Base-by-base conservation (phyloP, 1,284 basidiomycete genomes). In the Tylopilus orsonianus region DNA sequence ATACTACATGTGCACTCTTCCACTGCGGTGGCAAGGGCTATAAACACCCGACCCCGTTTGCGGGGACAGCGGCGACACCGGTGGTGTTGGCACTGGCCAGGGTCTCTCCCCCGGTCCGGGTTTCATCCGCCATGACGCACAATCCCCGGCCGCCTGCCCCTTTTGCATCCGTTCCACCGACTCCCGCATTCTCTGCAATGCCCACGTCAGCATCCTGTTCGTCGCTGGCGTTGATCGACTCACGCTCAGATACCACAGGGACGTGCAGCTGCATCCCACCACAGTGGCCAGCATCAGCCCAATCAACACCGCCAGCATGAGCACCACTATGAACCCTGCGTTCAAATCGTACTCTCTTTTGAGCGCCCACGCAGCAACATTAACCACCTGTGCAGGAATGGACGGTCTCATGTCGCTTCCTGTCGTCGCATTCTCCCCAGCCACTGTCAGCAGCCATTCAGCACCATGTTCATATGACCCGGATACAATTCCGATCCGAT, bases 191-290 rank as follows among this genome's bases (percentile, higher is more conserved):
- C 29, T 34, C 56, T 53, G 41, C 16, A 5, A n/a, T n/a, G 26
- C 9, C 16, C 19, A 7, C 37, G 26, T 58, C 52, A 58, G 41
- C 38, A 23, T 22, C 6, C 14, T 19, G 16, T 13, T 34, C 39
- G 20, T 30, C 36, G 24, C 16, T 26, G 23, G n/a, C 19, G 2
- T 20, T 23, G 37, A 19, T 38, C 16, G 19, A 45, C 46, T 60
- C 43, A 57, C 59, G 20, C 24, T 48, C 46, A 49, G 18, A 46
- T 39, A 49, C 58, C 48, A 54, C 39, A 61, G 22, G 30, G 46
- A 50, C 41, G 20, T 41, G 20, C 26, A 48, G 22, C 33, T 33
- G 40, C 46, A 45, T 20, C 44, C 38, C 48, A 53, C 14, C 35
- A 53, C 36, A 13, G 19, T 44, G 14, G 30, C 46, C 42, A 59